Base-by-base conservation (phyloP, 2,329 filamentous ascomycete species). In the Exserohilum turcica region DNA sequence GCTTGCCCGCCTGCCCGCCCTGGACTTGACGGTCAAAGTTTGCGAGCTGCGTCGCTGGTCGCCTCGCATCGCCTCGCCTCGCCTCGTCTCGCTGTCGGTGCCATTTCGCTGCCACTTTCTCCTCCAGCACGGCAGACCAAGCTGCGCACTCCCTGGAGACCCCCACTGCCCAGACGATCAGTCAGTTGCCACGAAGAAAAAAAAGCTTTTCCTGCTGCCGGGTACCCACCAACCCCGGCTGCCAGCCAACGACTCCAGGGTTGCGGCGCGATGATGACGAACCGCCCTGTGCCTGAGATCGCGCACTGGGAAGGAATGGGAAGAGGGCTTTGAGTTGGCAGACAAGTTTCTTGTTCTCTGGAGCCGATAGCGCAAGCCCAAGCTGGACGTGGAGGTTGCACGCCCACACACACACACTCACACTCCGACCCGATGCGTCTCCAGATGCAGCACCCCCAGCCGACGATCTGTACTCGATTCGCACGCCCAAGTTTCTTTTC, bases 381-480 rank as follows among this genome's bases (percentile, higher is more conserved):
- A 29, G 33, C 21, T 53, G 29, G 15, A 31, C 16, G 49, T 18
- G 28, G 50, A n/a, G n/a, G n/a, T n/a, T n/a, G n/a, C n/a, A n/a
- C n/a, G n/a, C n/a, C n/a, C n/a, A n/a, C n/a, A n/a, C n/a, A n/a
- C n/a, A n/a, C n/a, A n/a, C n/a, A n/a, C n/a, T n/a, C n/a, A n/a
- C n/a, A n/a, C 57, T 40, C 31, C 15, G 39, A 29, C 42, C 50
- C 43, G 37, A 45, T 52, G 46, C 19, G 44, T 43, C 39, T 54
- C 59, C 57, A 37, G 43, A 58, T 61, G 18, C 49, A 63, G 63
- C 39, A 45, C 37, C 61, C 64, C 63, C 57, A 43, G 48, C 15
- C 19, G 57, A 21, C 48, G 61, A 67, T 68, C 66, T 46, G 49
- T 64, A 53, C 62, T 54, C 46, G 27, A 59, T 61, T 50, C 21